Percentiles rank a stretch among this genome's conserved stretches.
These are phyloP conservation scores for Corchorus olitorius DNA, from an alignment of 345 rosid species.

Conservation along the genomic window DNA sequence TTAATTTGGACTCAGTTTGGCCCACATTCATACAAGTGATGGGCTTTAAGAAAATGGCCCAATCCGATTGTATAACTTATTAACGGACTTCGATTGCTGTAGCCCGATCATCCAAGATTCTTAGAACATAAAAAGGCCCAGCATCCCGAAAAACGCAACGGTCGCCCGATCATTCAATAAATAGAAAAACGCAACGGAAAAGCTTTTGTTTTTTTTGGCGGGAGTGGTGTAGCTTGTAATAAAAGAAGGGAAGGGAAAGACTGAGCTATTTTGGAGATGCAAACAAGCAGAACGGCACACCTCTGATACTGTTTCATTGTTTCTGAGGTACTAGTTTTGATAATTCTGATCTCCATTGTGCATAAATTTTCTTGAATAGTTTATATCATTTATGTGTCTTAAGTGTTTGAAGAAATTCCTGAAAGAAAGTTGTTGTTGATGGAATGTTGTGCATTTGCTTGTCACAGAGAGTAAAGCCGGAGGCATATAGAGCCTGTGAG, in stretches of 20 bases:
- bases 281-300: neutral
- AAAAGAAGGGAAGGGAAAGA: neutral
- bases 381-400: neutral
- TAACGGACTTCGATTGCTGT: neutral
- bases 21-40: neutral
- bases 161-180: neutral
- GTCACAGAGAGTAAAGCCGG: neutral
- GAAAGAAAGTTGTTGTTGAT: neutral
- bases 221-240: neutral
- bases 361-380: neutral
- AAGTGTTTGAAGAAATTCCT: constrained; percentile 33
- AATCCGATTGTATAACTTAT: neutral
- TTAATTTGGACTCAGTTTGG: too few relatives aligned
- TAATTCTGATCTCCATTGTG: neutral
- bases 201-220: neutral
- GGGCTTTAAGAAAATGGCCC: neutral
- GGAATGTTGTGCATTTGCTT: neutral
- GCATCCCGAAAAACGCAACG: too few relatives aligned
- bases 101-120: too few relatives aligned
- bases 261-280: neutral
- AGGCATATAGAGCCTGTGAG: neutral
- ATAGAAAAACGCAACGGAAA: neutral
- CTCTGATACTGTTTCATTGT: neutral
- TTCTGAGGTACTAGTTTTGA: neutral
- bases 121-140: neutral